Conservation (phyloP, 495 filamentous ascomycete genomes). For the Hypoxylon fragiforme region DNA sequence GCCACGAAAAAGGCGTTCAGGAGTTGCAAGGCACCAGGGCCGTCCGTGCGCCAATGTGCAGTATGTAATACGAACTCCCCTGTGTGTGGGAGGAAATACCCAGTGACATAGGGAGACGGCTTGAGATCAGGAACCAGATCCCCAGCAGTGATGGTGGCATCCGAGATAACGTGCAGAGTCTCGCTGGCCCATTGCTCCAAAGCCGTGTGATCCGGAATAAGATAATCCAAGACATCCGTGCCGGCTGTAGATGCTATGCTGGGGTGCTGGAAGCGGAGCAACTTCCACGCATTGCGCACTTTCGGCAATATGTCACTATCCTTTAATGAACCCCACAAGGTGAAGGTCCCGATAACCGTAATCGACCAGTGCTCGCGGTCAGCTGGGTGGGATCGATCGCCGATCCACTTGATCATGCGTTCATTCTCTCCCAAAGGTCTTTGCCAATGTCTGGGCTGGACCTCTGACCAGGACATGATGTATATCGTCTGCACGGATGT, state of each 20-base stretch:
- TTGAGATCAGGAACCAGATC: slow-evolving; percentile 11
- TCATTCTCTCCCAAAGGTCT: slow-evolving; percentile 37
- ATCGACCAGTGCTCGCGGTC: slow-evolving; percentile 35
- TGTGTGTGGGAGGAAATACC: slow-evolving; percentile 32
- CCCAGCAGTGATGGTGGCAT: slow-evolving; percentile 24
- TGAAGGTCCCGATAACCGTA: slow-evolving; percentile 13
- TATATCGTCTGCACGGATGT: neutral
- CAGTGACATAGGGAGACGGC: slow-evolving; percentile 3
- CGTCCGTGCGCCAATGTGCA: slow-evolving; percentile 43
- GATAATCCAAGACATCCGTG: slow-evolving; percentile 29
- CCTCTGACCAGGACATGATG: slow-evolving; percentile 26
- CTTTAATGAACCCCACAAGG: slow-evolving; percentile 3
- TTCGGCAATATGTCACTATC: slow-evolving; percentile 6
- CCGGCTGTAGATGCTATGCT: slow-evolving; percentile 34
- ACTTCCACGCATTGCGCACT: slow-evolving; percentile 36
- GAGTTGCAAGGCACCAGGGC: slow-evolving; percentile 37
- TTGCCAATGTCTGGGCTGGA: slow-evolving; percentile 13
- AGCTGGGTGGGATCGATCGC: slow-evolving; percentile 23
- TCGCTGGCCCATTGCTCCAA: slow-evolving; percentile 36
- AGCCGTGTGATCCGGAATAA: slow-evolving; percentile 18
- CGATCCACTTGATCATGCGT: slow-evolving; percentile 34
- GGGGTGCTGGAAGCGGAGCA: slow-evolving; percentile 41
- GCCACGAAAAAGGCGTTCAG: slow-evolving; percentile 32
- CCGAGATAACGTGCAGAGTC: slow-evolving; percentile 32
- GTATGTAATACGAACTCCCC: slow-evolving; percentile 31